A percentile compares a stretch with the other conserved stretches of the same genome.
Conservation (phyloP, 2,329 filamentous ascomycete species). For the Xylariaceae sp. region DNA sequence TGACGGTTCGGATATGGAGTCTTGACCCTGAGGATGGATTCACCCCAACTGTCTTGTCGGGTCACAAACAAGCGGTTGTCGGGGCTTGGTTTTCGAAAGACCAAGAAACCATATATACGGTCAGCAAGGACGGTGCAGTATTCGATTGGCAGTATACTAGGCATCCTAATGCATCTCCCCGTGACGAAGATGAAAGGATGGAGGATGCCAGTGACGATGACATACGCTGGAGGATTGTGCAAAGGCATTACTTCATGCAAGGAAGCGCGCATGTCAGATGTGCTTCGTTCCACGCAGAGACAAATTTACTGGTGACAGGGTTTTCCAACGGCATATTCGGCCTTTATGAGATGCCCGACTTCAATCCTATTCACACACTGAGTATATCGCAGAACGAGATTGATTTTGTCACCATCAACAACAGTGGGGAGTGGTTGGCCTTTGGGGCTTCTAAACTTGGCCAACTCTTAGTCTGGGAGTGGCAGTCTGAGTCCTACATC, state of each 20-base stretch:
- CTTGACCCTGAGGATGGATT: constrained; percentile 83
- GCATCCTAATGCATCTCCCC: constrained; percentile 50
- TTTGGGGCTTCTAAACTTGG: constrained; percentile 94
- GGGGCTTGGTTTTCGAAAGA: constrained; percentile 96
- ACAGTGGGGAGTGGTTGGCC: constrained; percentile 91
- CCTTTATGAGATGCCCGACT: constrained; percentile 92
- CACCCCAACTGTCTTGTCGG: constrained; percentile 80
- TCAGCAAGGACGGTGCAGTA: constrained; percentile 94
- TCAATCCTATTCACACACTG: constrained; percentile 86
- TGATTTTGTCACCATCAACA: constrained; percentile 90
- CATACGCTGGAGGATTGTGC: constrained; percentile 84
- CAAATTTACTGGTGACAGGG: constrained; percentile 90
- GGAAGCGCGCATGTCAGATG: constrained; percentile 82
- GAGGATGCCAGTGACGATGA: constrained; percentile 59
- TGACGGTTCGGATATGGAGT: constrained; percentile 95
- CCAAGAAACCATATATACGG: constrained; percentile 92
- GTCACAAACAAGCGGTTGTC: constrained; percentile 84
- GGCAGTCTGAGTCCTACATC: constrained; percentile 98
- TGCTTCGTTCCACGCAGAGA: constrained; percentile 80
- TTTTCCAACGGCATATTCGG: constrained; percentile 94
- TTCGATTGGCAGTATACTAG: constrained; percentile 86
- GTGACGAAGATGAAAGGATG: constrained; percentile 57
- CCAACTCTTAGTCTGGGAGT: constrained; percentile 97
- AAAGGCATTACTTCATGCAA: constrained; percentile 92
- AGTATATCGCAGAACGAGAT: constrained; percentile 98